Conservation (phyloP, 805 yeast species). For the Komagataella pastoris region DNA sequence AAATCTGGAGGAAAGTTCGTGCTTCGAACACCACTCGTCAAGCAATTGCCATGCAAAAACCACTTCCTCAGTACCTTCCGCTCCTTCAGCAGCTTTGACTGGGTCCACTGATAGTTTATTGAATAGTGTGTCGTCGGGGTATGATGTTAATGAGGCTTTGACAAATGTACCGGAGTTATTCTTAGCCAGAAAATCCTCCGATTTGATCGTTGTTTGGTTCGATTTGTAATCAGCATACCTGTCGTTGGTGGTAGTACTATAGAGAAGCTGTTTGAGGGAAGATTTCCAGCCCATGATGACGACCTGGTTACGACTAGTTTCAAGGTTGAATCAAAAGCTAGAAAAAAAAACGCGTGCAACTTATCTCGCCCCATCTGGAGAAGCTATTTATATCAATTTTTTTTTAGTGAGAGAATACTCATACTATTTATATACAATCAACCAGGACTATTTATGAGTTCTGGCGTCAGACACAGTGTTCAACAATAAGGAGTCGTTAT, state of each 20-base stretch:
- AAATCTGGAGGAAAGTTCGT: constrained; percentile 10
- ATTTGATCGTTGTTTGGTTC: neutral
- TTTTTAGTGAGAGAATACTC: neutral
- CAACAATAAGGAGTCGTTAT: constrained; percentile 82
- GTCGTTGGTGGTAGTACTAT: constrained; percentile 52
- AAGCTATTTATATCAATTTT: constrained; percentile 2
- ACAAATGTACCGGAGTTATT: constrained; percentile 4
- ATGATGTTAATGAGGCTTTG: constrained; percentile 10
- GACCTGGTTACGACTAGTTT: neutral
- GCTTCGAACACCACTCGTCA: constrained; percentile 59
- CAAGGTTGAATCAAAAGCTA: neutral
- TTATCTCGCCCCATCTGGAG: neutral
- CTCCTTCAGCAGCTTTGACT: constrained; percentile 8
- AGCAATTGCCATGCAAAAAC: constrained; percentile 76
- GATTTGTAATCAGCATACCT: constrained; percentile 56
- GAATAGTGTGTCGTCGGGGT: constrained; percentile 9
- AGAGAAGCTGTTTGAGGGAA: constrained; percentile 35
- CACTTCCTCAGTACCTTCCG: constrained; percentile 56
- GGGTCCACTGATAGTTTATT: constrained; percentile 1
- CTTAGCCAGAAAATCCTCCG: neutral
- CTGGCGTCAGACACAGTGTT: constrained; percentile 80
- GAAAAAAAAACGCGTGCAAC: neutral
- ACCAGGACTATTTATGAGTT: constrained; percentile 5
- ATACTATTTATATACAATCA: constrained; percentile 1
- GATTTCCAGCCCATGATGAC: neutral